Evolutionary conservation across 495 filamentous ascomycete genomes (phyloP), one percentile per base, ranked within the genome.

Genomic region (Lichenothelia convexa): DNA sequence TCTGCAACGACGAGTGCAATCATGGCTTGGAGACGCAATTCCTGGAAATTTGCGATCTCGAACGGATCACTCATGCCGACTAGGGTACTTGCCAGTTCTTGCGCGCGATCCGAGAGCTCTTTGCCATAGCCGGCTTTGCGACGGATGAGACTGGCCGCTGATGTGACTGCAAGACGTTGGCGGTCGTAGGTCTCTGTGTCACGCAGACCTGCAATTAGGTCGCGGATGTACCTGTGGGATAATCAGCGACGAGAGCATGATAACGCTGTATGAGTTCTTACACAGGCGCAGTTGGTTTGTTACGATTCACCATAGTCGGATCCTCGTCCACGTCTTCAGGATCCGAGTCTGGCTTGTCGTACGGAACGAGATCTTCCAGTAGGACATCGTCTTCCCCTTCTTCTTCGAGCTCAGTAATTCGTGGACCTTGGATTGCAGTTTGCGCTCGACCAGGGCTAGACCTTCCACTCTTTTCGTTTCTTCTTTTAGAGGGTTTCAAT

Each of bases 331-430:
- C 80, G 54, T 95, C 91, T 39, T 84, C 79, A 2, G 69, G 64
- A 47, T 99, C 91, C n/a, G 80, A 86, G 51, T 92, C 89, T 0
- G 86, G 85, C 49, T 93, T 93, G 20, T 68, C 73, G 50, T 94
- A 95, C 3, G 81, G 75, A 8, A 72, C 62, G 0, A 95, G 59
- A 39, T 81, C 81, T n/a, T n/a, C n/a, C n/a, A n/a, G n/a, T n/a
- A n/a, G n/a, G n/a, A n/a, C n/a, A 7, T 82, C 75, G 35, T 83
- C 72, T 39, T 83, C 75, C 1, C 57, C 62, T 3, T 65, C 56
- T 8, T 56, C 58, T 9, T 60, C 67, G 2, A 51, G 18, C 24
- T 54, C 49, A 18, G 49, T 37, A 21, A 54, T 43, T 11, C 48
- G 42, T 26, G 47, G 49, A 1, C 68, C 68, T 13, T 29, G 1